Evolutionary conservation across 768 basidiomycete species (phyloP), one percentile per base, ranked within the genome.

Genomic region (Psilocybe azurescens): DNA sequence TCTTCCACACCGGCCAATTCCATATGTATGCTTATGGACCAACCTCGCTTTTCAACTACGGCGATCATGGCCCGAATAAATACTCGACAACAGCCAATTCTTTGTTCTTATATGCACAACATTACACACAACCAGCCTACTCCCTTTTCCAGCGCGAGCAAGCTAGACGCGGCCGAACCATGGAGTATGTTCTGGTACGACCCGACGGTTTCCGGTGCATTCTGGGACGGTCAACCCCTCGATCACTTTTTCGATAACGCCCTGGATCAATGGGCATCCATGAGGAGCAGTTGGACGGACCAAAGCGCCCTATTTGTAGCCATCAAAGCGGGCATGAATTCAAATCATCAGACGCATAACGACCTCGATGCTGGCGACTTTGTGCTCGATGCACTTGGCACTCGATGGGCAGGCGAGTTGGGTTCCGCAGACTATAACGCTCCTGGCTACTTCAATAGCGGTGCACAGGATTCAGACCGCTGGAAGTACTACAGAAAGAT

Each of bases 401-500:
- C 89, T 29, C 91, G 96, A 52, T 99, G 93, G 94, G 93, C 93
- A 53, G 97, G 97, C 61, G 97, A 98, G 69, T 86, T 95, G 50
- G 97, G 97, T 4, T 93, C 90, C 5, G 95, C 83, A 3, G 86
- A 99, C 73, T 99, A 99, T 73, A 63, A 59, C 39, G 80, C 94
- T 2, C 70, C 75, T 1, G 81, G 82, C 39, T 99, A 99, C 80
- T 99, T 99, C 81, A 78, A 74, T 32, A 86, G 73, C 60, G 94
- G 93, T 65, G 72, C 74, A 0, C 94, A 97, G 73, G 77, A 80
- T 61, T 83, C 88, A 51, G 73, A 78, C 24, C 84, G 97, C 58
- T 99, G 95, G 96, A 69, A 85, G 64, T 99, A 97, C 79, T 99
- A 97, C 82, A 86, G 96, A 72, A 99, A 96, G 83, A 87, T 89